These are phyloP conservation scores for Herpetospermum pedunculosum DNA, from an alignment of 306 rosid species.

Conservation along the genomic window DNA sequence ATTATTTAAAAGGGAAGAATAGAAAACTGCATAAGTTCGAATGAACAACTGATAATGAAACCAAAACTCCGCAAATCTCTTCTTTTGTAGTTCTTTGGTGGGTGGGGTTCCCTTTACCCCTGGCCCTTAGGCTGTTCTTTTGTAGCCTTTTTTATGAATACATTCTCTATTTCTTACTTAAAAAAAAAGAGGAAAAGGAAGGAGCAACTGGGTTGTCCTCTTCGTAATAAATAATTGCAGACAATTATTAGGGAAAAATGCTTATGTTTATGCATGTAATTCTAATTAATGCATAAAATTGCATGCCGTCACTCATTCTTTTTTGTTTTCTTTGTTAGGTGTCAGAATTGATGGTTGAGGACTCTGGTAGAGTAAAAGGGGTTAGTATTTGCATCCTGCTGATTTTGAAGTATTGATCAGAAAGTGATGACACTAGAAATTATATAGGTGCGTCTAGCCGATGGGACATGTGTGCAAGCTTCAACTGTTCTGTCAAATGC, in stretches of 20 bases:
- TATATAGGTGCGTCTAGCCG: constrained; percentile 62
- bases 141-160: neutral
- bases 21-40: no score
- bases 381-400: constrained; percentile 42
- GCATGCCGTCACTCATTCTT: constrained; percentile 4
- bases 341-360: constrained; percentile 50
- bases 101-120: no score
- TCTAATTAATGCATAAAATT: neutral
- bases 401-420: constrained; percentile 21
- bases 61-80: no score
- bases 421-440: constrained; percentile 14
- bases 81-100: no score
- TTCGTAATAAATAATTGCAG: neutral
- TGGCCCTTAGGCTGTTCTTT: neutral
- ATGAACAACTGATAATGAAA: no score
- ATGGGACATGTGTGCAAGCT: constrained; percentile 66
- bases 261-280: neutral
- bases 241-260: neutral
- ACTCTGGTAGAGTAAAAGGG: constrained; percentile 63
- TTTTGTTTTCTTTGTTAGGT: constrained; percentile 36
- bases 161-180: neutral
- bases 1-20: no score
- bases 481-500: constrained; percentile 82
- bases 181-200: neutral
- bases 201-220: neutral